Conservation (phyloP, 202 grass and related monocot species). For the Eragrostis tef region DNA sequence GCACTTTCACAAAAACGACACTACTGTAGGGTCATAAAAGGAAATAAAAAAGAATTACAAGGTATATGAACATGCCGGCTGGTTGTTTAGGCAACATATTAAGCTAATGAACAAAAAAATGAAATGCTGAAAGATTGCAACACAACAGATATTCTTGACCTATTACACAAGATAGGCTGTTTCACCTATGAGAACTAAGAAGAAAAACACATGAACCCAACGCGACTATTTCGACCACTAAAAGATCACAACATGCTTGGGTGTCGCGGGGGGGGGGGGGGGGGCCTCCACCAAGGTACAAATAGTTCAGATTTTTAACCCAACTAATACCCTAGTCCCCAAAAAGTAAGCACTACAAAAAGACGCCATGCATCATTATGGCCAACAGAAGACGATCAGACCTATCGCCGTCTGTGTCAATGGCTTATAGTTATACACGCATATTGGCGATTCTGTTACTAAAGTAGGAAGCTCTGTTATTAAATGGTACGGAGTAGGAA, state of each 20-base stretch:
- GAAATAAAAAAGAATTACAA: slow-evolving; percentile 3
- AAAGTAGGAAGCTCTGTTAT: too few species aligned
- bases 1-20: neutral
- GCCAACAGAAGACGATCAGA: neutral
- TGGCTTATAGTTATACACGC: neutral
- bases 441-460: neutral
- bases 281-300: neutral
- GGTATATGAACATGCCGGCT: slow-evolving; percentile 3
- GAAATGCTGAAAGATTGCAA: slow-evolving; percentile 16
- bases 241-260: slow-evolving; percentile 9
- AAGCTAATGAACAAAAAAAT: slow-evolving; percentile 1
- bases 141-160: neutral
- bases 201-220: neutral
- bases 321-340: neutral
- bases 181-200: slow-evolving; percentile 12
- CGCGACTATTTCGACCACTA: slow-evolving; percentile 12
- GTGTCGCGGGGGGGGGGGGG: too few species aligned
- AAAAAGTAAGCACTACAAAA: neutral
- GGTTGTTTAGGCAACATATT: slow-evolving; percentile 26
- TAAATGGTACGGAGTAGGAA: too few species aligned
- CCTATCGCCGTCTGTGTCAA: neutral
- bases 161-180: neutral
- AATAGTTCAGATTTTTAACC: neutral
- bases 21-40: slow-evolving; percentile 14
- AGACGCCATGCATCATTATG: neutral